Base-by-base conservation (phyloP, 129 eudicot species). In the Escallonia herrerae region DNA sequence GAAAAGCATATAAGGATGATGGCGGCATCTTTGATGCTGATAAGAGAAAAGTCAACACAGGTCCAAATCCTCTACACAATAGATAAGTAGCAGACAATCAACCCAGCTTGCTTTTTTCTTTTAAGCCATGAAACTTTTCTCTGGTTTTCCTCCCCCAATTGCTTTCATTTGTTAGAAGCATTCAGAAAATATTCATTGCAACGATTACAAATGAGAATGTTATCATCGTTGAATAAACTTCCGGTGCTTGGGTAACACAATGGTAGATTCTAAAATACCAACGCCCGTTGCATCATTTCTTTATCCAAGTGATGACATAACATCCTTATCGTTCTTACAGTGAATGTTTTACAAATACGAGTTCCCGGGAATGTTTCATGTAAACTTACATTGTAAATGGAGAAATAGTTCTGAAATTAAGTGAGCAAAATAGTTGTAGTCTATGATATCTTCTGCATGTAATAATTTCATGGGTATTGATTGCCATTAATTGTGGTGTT, bases 1-100 rank as follows among this genome's bases (percentile, higher is more conserved):
- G 62, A 65, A 51, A 40, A 3, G 7, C 9, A 4, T 14, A 56
- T 56, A 56, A 56, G 8, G 52, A 62, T 65, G 68, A 15, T 46
- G 80, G 67, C 67, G 77, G 56, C 15, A 40, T 66, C 42, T 71
- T 77, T 74, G 87, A 74, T 33, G 83, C 56, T 61, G 81, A 77
- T 15, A 74, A 65, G 73, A 78, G 87, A 8, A 82, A 69, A 78
- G 78, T 82, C 47, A 55, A 74, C 56, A 77, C 87, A n/a, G 87
- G 87, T 47, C 81, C 87, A 39, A 82, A 82, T 64, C 87, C 87
- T 54, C 76, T 82, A 55, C 81, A 80, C 79, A 79, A 79, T 64
- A 73, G 76, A 65, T 79, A 64, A 79, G 74, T 56, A 72, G 63
- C 15, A 50, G 15, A n/a, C 14, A 9, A 8, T 4, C 3, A n/a